phyloP scores from a whole-genome alignment of 805 yeast species.

The Saturnispora saitoi region DNA sequence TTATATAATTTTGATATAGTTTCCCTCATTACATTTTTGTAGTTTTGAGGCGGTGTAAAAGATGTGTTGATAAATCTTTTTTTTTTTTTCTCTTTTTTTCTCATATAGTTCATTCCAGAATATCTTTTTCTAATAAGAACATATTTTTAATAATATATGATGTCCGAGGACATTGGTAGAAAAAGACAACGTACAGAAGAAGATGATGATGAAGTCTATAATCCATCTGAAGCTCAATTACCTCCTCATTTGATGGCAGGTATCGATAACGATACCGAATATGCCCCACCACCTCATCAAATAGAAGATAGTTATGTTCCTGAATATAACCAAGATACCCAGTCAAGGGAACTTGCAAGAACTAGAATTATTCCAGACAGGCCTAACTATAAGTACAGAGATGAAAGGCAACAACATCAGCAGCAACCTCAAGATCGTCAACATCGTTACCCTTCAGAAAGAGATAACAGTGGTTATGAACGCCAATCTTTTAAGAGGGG shows the following conservation, averaged over 20 bases:
- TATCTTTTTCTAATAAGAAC: not conserved
- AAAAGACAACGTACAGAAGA: conserved; percentile 6
- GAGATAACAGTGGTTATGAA: not conserved
- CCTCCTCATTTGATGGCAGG: conserved; percentile 7
- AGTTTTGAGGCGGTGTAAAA: not conserved
- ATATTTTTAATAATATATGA: not conserved
- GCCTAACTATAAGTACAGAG: conserved; percentile 1
- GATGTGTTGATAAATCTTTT: not conserved
- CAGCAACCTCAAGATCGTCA: not conserved
- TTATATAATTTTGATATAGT: not conserved
- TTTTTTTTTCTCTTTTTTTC: not conserved
- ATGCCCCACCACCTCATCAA: conserved; percentile 7
- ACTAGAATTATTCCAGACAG: not conserved
- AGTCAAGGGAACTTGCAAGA: not conserved
- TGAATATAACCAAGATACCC: not conserved
- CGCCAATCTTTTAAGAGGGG: conserved; percentile 6
- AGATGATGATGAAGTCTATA: conserved; percentile 5
- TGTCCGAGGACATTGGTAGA: not conserved
- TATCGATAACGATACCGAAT: not conserved
- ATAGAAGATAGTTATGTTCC: not conserved
- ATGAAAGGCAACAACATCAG: not conserved
- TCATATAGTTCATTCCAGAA: not conserved
- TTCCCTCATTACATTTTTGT: not conserved
- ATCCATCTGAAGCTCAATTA: not conserved
- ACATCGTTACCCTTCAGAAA: not conserved